Conservation (phyloP, 202 grass and related monocot genomes). For the Panicum hallii region DNA sequence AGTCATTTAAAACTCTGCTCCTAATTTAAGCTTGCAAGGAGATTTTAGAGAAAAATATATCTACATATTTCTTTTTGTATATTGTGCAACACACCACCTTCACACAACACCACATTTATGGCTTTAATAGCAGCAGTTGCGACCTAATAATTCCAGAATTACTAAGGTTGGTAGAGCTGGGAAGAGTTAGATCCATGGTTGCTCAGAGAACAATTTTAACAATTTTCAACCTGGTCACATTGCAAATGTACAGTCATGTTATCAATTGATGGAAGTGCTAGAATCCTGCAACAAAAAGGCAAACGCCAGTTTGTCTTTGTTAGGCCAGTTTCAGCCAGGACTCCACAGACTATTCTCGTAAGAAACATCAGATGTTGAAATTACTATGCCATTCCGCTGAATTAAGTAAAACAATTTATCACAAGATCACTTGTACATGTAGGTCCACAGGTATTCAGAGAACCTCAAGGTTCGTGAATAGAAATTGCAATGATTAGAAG, state of each 20-base stretch:
- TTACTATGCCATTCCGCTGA: not conserved
- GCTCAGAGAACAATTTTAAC: not conserved
- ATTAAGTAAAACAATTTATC: conserved; percentile 14
- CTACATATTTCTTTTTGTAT: conserved; percentile 4
- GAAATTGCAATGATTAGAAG: not conserved
- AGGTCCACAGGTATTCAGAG: not conserved
- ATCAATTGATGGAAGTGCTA: not conserved
- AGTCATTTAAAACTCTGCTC: not conserved
- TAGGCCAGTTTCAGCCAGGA: conserved; percentile 31
- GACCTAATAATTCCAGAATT: not conserved
- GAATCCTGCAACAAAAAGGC: not conserved
- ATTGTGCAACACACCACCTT: not conserved
- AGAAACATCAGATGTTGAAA: not conserved
- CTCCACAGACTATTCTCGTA: not conserved
- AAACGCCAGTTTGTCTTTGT: not conserved
- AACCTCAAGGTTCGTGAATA: not conserved
- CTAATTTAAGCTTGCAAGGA: not conserved
- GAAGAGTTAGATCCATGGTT: conserved; percentile 18
- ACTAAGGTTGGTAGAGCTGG: not conserved
- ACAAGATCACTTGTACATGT: not conserved
- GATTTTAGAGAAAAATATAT: not conserved
- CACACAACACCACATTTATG: not conserved
- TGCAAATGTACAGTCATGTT: not conserved
- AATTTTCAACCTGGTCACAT: conserved; percentile 2
- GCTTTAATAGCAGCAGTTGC: conserved; percentile 5